Base-by-base conservation (phyloP, 352 stramenopile genomes). In the Phytophthora pisi region DNA sequence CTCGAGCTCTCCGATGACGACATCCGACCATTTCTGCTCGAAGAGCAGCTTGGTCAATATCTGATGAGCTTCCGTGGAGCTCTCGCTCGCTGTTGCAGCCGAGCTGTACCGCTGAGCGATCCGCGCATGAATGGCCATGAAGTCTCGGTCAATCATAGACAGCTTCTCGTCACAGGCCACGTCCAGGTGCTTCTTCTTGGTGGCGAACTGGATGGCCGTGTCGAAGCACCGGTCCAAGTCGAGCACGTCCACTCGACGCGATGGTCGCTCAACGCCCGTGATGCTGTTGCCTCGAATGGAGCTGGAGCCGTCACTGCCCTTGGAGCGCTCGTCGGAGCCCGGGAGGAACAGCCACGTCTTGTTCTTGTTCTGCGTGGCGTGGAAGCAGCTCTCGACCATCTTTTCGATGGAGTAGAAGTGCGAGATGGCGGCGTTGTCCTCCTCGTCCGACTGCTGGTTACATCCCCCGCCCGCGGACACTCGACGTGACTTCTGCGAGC, bases 21-120 rank as follows among this genome's bases (percentile, higher is more conserved):
- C 65, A 56, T 98, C 90, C 8, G 92, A 81, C 90, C 92, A 97
- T 56, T 98, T 97, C 55, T 98, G 90, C 57, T 92, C 86, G 40
- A 96, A 97, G 7, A 97, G 63, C 16, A 92, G 81, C 34, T 75
- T 82, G 1, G 81, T 78, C 2, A 98, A 74, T 0, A 58, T 30
- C 9, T 78, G 77, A 23, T 79, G 79, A 11, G 66, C 51, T 5
- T 58, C 62, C 0, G 53, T 42, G 2, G 46, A 30, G 0, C 42
- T 56, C 10, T 76, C 57, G 5, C 31, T 51, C 0, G n/a, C 34
- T 20, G 31, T 24, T 4, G 51, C 24, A 8, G 47, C 28, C 1
- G 51, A 63, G 10, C 53, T 30, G 57, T 76, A 87, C 18, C 70
- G 77, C 6, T 81, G 74, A 2, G 51, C 63, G 2, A 89, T 75